These are phyloP conservation scores for Lecanosticta acicola DNA, from an alignment of 2,329 filamentous ascomycete genomes.

Conservation along the genomic window DNA sequence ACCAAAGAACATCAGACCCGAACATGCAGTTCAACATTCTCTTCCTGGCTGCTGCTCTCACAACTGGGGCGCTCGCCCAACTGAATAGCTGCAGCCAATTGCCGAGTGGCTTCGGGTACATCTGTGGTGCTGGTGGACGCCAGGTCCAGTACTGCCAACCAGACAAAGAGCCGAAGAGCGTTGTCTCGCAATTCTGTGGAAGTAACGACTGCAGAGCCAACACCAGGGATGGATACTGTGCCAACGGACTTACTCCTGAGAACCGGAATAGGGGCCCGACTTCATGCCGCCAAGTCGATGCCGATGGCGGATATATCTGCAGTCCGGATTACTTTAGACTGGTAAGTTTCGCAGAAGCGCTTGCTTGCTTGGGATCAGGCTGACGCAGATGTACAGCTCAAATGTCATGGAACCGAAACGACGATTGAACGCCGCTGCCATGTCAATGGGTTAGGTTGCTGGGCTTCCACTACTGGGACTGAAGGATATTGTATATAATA, in stretches of 20 bases:
- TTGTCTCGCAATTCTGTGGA: conserved; percentile 7
- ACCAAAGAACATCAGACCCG: background rate
- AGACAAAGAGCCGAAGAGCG: background rate
- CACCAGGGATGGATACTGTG: conserved; percentile 7
- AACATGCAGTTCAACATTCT: background rate
- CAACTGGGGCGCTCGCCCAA: background rate
- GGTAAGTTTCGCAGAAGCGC: conserved; percentile 3
- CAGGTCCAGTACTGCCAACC: conserved; percentile 6
- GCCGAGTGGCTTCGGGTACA: conserved; percentile 7
- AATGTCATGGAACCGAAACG: conserved; percentile 3
- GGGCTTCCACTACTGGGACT: conserved; percentile 8
- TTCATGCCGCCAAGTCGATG: conserved; percentile 4
- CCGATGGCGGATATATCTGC: conserved; percentile 9
- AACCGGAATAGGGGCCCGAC: conserved; percentile 10
- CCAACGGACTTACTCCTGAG: background rate
- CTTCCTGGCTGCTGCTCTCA: background rate
- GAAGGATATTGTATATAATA: conserved; percentile 5
- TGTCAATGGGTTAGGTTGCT: conserved; percentile 2
- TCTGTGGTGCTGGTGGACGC: conserved; percentile 3
- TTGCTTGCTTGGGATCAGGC: background rate
- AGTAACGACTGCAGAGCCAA: conserved; percentile 5
- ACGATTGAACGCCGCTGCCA: conserved; percentile 1
- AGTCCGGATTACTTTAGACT: conserved; percentile 7
- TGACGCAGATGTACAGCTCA: conserved; percentile 3
- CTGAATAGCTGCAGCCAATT: conserved; percentile 4